These are phyloP conservation scores for Meyerozyma carpophila DNA, from an alignment of 1,139 yeast genomes.

Conservation along the genomic window DNA sequence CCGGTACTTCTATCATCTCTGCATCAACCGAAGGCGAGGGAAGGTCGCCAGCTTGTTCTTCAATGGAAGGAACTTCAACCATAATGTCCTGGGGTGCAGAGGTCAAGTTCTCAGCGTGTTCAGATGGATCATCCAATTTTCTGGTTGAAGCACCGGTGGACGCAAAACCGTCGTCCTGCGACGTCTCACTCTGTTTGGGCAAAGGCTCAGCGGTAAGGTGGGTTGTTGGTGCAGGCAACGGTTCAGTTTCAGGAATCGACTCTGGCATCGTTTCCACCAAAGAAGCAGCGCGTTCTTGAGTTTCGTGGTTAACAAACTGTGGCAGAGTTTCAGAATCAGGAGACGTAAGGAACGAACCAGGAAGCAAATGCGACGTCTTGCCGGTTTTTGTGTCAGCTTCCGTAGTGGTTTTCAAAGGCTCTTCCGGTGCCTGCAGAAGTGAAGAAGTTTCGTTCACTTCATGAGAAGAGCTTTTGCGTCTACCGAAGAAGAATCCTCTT, in stretches of 20 bases:
- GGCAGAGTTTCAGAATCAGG: background rate
- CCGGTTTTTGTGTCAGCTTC: background rate
- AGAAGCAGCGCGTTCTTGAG: background rate
- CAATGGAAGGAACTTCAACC: background rate
- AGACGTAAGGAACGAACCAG: background rate
- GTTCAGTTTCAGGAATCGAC: background rate
- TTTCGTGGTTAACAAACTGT: background rate
- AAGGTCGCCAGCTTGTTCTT: background rate
- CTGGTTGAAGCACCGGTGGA: background rate
- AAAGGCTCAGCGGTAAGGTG: background rate
- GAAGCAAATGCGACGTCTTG: background rate
- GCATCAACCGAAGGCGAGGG: background rate
- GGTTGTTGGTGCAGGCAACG: background rate
- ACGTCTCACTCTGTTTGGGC: background rate
- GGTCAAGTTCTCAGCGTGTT: background rate
- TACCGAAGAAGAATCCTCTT: background rate
- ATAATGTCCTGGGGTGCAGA: background rate
- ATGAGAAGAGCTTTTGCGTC: background rate
- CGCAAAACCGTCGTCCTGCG: background rate
- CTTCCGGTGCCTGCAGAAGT: background rate
- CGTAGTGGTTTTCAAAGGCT: background rate
- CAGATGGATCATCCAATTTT: background rate
- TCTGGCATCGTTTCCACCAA: background rate
- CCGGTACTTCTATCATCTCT: background rate
- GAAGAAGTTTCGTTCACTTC: background rate